These are phyloP conservation scores for Suhomyces tanzawaensis DNA, from an alignment of 805 yeast genomes.

Conservation along the genomic window DNA sequence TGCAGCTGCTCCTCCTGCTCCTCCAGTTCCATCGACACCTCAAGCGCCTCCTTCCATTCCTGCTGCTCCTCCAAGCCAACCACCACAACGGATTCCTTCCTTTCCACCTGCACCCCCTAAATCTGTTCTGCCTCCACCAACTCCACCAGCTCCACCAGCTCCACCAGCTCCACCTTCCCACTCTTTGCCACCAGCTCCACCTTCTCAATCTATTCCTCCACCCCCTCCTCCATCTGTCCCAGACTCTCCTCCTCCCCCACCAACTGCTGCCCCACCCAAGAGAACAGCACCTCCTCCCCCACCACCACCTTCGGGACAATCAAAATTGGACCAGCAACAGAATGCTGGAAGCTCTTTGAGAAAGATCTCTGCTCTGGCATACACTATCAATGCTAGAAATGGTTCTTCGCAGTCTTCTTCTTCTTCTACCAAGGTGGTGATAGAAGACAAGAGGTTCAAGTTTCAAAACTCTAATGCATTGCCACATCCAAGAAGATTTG, in stretches of 20 bases:
- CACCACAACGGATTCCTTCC: conserved; percentile 13
- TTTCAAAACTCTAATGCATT: conserved; percentile 66
- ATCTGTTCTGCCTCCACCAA: conserved; percentile 8
- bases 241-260: conserved; percentile 14
- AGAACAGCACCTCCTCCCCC: conserved; percentile 28
- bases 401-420: conserved; percentile 14
- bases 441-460: conserved; percentile 69
- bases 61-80: conserved; percentile 16
- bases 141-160: conserved; percentile 16
- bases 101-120: conserved; percentile 9
- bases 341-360: conserved; percentile 51
- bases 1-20: conserved; percentile 12
- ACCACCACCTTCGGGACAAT: conserved; percentile 28
- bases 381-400: conserved; percentile 50
- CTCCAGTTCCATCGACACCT: conserved; percentile 21
- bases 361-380: conserved; percentile 62
- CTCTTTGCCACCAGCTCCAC: conserved; percentile 16
- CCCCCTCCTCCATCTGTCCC: conserved; percentile 11
- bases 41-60: conserved; percentile 15
- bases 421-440: conserved; percentile 35
- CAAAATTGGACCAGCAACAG: conserved; percentile 41
- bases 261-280: conserved; percentile 8
- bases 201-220: conserved; percentile 18
- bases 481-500: conserved; percentile 85
- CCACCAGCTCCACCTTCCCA: conserved; percentile 10